Evolutionary conservation across 192 early-diverging fungal genomes (phyloP), one percentile per base, ranked within the genome.

Genomic region (Glomus cerebriforme): DNA sequence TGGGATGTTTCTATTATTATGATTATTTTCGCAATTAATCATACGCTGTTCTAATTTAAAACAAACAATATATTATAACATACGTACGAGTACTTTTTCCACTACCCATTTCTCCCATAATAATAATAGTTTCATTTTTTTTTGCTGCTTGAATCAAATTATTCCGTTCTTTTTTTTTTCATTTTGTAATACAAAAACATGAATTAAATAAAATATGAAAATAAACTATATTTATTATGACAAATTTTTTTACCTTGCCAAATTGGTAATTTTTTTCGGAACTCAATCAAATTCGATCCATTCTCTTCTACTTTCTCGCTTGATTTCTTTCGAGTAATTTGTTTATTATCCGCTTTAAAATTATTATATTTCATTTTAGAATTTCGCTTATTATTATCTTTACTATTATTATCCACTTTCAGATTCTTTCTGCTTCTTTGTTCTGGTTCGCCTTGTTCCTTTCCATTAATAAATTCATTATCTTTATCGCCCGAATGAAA

Each of bases 81-180:
- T 78, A 78, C 77, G 2, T 78, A 78, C 77, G 98, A 3, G 98
- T 99, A 0, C 97, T 99, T 73, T 99, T 98, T 63, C 98, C 98
- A 3, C 96, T 97, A 34, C 97, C 97, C 26, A 96, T 99, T 81
- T 98, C 96, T 59, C 97, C 97, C 31, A 97, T 93, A 7, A 99
- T 93, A 24, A 99, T 86, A 54, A 98, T 73, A 62, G 95, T 85
- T 67, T 89, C 89, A 77, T 89, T 90, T 31, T 90, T 88, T 19
- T 85, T 83, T 15, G 98, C 89, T 15, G 93, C 95, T 75, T 95
- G 86, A 22, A 98, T 83, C 79, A 99, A 87, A 69, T 86, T 82
- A 7, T 91, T 87, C 35, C 95, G 90, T 43, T 76, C 74, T 76
- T n/a, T 22, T n/a, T 37, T n/a, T n/a, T 37, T 37, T 39, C 8